Conservation (phyloP, 2,329 filamentous ascomycete species). For the Fusarium fracticaudum region DNA sequence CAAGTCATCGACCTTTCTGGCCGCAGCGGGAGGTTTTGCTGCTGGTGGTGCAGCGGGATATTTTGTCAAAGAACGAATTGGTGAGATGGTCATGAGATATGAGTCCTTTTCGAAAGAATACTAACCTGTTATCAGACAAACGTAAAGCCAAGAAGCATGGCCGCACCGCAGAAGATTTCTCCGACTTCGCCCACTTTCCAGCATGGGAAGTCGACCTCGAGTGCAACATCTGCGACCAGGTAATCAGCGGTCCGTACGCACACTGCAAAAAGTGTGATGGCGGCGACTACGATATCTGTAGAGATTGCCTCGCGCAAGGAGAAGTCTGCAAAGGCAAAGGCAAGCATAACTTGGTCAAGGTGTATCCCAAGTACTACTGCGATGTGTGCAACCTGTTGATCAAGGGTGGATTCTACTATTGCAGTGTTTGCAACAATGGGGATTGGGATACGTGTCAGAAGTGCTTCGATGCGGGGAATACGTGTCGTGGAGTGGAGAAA, state of each 20-base stretch:
- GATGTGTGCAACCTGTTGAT: conserved; percentile 18
- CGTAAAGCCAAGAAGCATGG: conserved; percentile 33
- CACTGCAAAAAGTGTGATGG: conserved; percentile 30
- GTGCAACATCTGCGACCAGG: conserved; percentile 22
- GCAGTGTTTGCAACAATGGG: conserved; percentile 1
- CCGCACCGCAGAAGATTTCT: conserved; percentile 1
- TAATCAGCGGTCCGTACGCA: conserved; percentile 21
- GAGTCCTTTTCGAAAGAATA: no score
- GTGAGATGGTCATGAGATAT: no score
- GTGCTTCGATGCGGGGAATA: conserved; percentile 21
- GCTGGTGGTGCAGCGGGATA: conserved; percentile 27
- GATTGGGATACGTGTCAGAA: conserved; percentile 27
- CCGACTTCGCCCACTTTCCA: conserved; percentile 23
- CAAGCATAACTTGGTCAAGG: conserved; percentile 24
- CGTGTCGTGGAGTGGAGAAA: neutral
- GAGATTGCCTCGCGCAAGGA: conserved; percentile 22
- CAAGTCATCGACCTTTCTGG: neutral
- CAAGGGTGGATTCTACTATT: conserved; percentile 22
- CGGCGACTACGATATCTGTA: conserved; percentile 29
- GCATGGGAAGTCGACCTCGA: neutral
- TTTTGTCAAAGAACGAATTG: conserved; percentile 29
- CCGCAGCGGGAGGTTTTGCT: conserved; percentile 25
- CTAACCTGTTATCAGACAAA: conserved; percentile 14
- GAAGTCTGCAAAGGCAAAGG: conserved; percentile 9
- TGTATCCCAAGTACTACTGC: conserved; percentile 27